These are phyloP conservation scores for Candida arabinofermentans DNA, from an alignment of 805 yeast genomes.

Conservation along the genomic window DNA sequence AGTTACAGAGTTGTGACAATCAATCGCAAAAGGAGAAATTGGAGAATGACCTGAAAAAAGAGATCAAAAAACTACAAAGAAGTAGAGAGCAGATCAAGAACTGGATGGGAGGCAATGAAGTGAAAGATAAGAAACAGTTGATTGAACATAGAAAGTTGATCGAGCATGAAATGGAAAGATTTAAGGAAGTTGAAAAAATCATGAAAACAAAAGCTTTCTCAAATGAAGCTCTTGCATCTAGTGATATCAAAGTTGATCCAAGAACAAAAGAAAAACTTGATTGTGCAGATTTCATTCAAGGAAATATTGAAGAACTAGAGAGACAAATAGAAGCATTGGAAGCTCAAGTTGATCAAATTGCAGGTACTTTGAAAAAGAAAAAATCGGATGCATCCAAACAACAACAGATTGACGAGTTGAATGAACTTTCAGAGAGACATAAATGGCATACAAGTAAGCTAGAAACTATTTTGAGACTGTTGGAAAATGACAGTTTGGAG, in stretches of 20 bases:
- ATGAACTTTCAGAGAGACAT: slow-evolving; percentile 65
- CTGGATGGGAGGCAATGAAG: slow-evolving; percentile 89
- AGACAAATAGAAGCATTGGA: slow-evolving; percentile 78
- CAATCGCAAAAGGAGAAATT: slow-evolving; percentile 90
- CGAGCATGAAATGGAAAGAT: slow-evolving; percentile 86
- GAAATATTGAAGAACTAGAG: slow-evolving; percentile 72
- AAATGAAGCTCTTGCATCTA: slow-evolving; percentile 76
- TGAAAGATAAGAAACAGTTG: slow-evolving; percentile 80
- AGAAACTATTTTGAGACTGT: slow-evolving; percentile 69
- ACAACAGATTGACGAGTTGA: slow-evolving; percentile 57
- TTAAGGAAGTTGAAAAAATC: slow-evolving; percentile 89
- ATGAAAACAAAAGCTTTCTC: slow-evolving; percentile 93
- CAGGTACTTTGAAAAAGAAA: slow-evolving; percentile 51
- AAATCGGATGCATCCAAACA: slow-evolving; percentile 51
- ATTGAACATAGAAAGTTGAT: slow-evolving; percentile 72
- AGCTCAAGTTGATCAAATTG: slow-evolving; percentile 58
- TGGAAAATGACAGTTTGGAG: slow-evolving; percentile 78
- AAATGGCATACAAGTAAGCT: slow-evolving; percentile 72
- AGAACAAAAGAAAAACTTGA: slow-evolving; percentile 77
- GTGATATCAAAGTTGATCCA: slow-evolving; percentile 63
- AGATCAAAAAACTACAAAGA: slow-evolving; percentile 90
- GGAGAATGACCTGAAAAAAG: slow-evolving; percentile 88
- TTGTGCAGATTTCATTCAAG: slow-evolving; percentile 63
- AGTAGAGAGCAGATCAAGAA: slow-evolving; percentile 92
- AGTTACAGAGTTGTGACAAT: slow-evolving; percentile 74